phyloP scores from a whole-genome alignment of 1,284 basidiomycete species.

The Sporisorium exsertum region DNA sequence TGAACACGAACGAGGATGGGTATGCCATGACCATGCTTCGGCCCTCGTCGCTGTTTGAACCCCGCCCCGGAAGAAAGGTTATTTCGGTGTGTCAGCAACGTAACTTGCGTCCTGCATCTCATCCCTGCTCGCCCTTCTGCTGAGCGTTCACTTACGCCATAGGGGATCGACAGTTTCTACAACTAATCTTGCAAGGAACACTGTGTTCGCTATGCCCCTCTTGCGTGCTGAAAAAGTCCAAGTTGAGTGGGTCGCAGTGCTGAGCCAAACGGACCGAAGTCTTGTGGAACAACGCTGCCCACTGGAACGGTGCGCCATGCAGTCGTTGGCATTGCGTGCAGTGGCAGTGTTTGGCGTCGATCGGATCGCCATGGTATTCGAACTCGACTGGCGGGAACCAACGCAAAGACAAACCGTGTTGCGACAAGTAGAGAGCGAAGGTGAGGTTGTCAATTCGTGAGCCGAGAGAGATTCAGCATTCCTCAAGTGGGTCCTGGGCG shows the following conservation, averaged over 20 bases:
- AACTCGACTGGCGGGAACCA: slow-evolving; percentile 56
- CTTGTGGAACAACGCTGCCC: slow-evolving; percentile 54
- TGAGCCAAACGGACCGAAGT: slow-evolving; percentile 46
- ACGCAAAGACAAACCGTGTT: no score
- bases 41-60: slow-evolving; percentile 41
- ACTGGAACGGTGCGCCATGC: slow-evolving; percentile 60
- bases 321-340: slow-evolving; percentile 60
- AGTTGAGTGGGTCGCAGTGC: slow-evolving; percentile 41
- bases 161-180: slow-evolving; percentile 45
- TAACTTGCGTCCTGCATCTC: no score
- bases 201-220: slow-evolving; percentile 44
- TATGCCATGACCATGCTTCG: slow-evolving; percentile 56
- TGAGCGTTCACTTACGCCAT: slow-evolving; percentile 50
- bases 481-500: background rate
- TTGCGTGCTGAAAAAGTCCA: slow-evolving; percentile 52
- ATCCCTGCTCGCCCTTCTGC: no score
- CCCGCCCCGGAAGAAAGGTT: no score
- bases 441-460: no score
- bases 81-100: background rate
- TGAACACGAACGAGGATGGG: slow-evolving; percentile 44
- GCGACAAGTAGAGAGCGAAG: no score
- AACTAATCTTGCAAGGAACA: slow-evolving; percentile 53
- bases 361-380: slow-evolving; percentile 53
- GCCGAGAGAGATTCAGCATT: no score
- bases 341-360: slow-evolving; percentile 60